Percentiles rank a stretch among this genome's conserved stretches.
Evolutionary conservation across 768 basidiomycete species (phyloP).

Genomic region (Naganishia onofrii): DNA sequence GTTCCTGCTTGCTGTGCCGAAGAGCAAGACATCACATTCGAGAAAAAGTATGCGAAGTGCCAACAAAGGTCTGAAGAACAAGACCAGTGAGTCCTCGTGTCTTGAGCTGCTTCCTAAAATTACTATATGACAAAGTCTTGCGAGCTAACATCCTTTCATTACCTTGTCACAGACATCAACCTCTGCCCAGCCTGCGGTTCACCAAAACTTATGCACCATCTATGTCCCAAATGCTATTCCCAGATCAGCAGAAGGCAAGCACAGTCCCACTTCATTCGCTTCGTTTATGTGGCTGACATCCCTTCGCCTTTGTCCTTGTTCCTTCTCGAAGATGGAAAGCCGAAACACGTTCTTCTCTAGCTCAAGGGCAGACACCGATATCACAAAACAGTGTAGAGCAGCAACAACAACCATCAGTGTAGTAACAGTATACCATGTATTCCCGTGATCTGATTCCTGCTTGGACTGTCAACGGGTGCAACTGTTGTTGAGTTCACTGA

Average conservation of each 20-base stretch:
- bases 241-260: constrained; percentile 63
- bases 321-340: background rate
- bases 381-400: constrained; percentile 12
- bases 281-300: no score
- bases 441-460: background rate
- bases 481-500: no score
- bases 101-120: no score
- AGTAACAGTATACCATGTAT: background rate
- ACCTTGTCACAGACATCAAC: constrained; percentile 66
- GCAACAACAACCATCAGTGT: background rate
- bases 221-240: constrained; percentile 78
- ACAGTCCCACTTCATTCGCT: no score
- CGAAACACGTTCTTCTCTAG: constrained; percentile 7
- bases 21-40: constrained; percentile 88
- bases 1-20: constrained; percentile 86
- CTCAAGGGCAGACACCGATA: background rate
- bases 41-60: constrained; percentile 91
- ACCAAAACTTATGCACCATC: constrained; percentile 82
- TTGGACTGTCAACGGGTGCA: background rate
- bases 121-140: no score
- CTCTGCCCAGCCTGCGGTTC: constrained; percentile 85
- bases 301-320: background rate
- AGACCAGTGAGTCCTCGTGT: constrained; percentile 64
- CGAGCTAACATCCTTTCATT: constrained; percentile 27
- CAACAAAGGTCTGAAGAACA: constrained; percentile 92